Percentiles rank a stretch among this genome's conserved stretches.
Conservation (phyloP, 768 basidiomycete genomes). For the Lactifluus echinatus region DNA sequence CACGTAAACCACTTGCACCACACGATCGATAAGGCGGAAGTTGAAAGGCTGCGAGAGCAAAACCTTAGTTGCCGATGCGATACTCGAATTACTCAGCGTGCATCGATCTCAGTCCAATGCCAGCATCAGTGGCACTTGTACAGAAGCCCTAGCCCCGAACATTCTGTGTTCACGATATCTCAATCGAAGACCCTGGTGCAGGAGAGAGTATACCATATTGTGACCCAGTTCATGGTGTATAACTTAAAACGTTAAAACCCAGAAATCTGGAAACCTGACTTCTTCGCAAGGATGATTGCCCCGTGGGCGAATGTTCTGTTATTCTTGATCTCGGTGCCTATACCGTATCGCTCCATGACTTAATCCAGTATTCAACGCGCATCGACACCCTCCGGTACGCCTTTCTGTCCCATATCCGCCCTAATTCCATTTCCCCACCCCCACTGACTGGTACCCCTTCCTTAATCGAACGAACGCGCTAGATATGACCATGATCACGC, state of each 20-base stretch:
- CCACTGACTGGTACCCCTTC: not conserved
- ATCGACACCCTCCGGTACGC: not conserved
- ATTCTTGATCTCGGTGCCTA: constrained; percentile 7
- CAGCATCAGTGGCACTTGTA: not conserved
- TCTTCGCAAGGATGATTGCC: not conserved
- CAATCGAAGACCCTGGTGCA: not conserved
- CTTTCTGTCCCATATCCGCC: not conserved
- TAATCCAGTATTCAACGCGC: not conserved
- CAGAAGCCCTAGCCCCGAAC: not conserved
- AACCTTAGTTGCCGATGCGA: not conserved
- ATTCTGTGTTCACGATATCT: not conserved
- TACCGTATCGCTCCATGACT: not conserved
- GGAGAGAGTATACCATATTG: constrained; percentile 3
- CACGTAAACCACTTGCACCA: not conserved
- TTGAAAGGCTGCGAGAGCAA: not conserved
- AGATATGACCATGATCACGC: not conserved
- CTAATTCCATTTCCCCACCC: not conserved
- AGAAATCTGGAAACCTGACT: not conserved
- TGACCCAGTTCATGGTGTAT: not conserved
- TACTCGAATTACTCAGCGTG: not conserved
- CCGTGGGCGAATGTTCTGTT: not conserved
- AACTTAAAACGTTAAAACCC: constrained; percentile 16
- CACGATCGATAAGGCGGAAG: constrained; percentile 13
- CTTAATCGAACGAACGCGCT: not conserved
- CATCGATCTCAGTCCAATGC: constrained; percentile 4